phyloP scores from a whole-genome alignment of 768 basidiomycete species.

The Sarcodon sp. region DNA sequence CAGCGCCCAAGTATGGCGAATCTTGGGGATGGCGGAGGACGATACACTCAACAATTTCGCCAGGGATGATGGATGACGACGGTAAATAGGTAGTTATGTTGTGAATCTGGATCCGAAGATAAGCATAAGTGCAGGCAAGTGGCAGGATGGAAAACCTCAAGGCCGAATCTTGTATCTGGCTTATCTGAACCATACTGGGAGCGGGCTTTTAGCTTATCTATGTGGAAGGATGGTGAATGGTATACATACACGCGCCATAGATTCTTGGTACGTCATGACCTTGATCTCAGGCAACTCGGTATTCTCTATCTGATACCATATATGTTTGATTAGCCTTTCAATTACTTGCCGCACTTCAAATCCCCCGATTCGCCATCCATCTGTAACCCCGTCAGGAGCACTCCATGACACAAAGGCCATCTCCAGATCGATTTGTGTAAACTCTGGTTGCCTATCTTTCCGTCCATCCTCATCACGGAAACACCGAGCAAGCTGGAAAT shows the following conservation, averaged over 20 bases:
- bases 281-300: constrained; percentile 50
- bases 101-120: constrained; percentile 7
- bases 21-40: not conserved
- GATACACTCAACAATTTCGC: not conserved
- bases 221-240: not conserved
- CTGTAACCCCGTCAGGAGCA: constrained; percentile 6
- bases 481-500: constrained; percentile 89
- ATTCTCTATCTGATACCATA: constrained; percentile 67
- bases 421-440: constrained; percentile 94
- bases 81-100: constrained; percentile 10
- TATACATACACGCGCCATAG: constrained; percentile 70
- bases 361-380: constrained; percentile 77
- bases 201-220: not conserved
- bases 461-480: constrained; percentile 95
- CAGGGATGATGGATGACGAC: not conserved
- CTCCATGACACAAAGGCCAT: constrained; percentile 94
- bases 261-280: constrained; percentile 83
- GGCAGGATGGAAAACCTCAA: constrained; percentile 49
- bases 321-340: constrained; percentile 56
- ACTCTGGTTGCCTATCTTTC: constrained; percentile 93
- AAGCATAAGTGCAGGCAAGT: not conserved
- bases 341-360: constrained; percentile 67
- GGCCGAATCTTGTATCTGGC: constrained; percentile 80
- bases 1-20: not conserved
- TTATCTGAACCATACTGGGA: constrained; percentile 86